phyloP scores from a whole-genome alignment of 2,329 filamentous ascomycete species.

The Cercospora sp. region DNA sequence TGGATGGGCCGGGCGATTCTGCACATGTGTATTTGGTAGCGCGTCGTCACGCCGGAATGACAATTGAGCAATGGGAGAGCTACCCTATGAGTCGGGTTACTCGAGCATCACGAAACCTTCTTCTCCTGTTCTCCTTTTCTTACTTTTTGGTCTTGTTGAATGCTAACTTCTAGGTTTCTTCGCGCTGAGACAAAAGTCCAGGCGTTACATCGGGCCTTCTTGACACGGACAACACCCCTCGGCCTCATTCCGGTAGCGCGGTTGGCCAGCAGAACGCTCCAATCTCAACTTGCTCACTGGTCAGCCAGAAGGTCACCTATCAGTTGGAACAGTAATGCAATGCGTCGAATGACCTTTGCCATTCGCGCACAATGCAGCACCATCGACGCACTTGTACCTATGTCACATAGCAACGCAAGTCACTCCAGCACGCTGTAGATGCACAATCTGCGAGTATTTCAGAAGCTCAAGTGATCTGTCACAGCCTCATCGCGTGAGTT shows the following conservation, averaged over 20 bases:
- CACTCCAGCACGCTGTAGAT: background rate
- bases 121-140: background rate
- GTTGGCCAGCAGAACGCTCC: background rate
- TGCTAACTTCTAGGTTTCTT: background rate
- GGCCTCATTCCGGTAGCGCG: background rate
- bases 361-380: background rate
- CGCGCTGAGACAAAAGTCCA: background rate
- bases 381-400: background rate
- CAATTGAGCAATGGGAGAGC: background rate
- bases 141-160: background rate
- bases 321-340: background rate
- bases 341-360: background rate
- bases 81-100: background rate
- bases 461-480: background rate
- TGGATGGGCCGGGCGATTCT: background rate
- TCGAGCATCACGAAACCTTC: background rate
- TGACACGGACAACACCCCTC: background rate
- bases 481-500: background rate
- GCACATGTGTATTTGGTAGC: background rate
- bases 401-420: background rate
- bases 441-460: background rate
- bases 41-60: slow-evolving; percentile 8
- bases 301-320: background rate
- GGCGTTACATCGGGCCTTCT: background rate
- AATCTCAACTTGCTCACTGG: background rate